Percentiles rank a stretch among this genome's conserved stretches.
These are phyloP conservation scores for Penicillium palitans DNA, from an alignment of 2,329 filamentous ascomycete species.

Conservation along the genomic window DNA sequence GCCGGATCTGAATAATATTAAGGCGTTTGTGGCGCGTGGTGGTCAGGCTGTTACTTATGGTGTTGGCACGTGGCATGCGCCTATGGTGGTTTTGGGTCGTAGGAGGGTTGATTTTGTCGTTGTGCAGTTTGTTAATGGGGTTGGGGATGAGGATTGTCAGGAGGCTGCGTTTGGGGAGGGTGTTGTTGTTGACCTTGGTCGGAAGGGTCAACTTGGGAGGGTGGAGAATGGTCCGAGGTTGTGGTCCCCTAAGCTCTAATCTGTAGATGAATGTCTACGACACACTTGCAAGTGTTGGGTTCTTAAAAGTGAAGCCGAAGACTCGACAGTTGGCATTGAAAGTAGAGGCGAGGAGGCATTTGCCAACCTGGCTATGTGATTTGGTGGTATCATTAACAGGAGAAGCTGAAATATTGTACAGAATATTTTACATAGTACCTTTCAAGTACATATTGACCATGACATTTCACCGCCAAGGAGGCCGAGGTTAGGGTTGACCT, in stretches of 20 bases:
- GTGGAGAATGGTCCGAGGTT: conserved; percentile 15
- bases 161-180: conserved; percentile 59
- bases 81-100: conserved; percentile 82
- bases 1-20: conserved; percentile 69
- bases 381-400: not conserved
- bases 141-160: conserved; percentile 82
- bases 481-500: not conserved
- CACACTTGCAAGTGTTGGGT: not conserved
- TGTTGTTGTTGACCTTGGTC: conserved; percentile 34
- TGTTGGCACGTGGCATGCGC: conserved; percentile 91
- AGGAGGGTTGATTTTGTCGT: conserved; percentile 81
- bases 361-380: not conserved
- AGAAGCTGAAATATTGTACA: conserved; percentile 7
- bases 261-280: not conserved
- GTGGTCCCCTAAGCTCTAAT: conserved; percentile 24
- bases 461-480: not conserved
- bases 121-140: conserved; percentile 82
- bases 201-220: conserved; percentile 23
- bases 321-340: not conserved
- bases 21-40: conserved; percentile 75
- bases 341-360: not conserved
- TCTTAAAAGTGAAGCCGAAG: not conserved
- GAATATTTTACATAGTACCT: conserved; percentile 6
- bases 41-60: conserved; percentile 88
- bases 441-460: not conserved